Conservation (phyloP, 2,329 filamentous ascomycete genomes). For the Penicillium sp. region DNA sequence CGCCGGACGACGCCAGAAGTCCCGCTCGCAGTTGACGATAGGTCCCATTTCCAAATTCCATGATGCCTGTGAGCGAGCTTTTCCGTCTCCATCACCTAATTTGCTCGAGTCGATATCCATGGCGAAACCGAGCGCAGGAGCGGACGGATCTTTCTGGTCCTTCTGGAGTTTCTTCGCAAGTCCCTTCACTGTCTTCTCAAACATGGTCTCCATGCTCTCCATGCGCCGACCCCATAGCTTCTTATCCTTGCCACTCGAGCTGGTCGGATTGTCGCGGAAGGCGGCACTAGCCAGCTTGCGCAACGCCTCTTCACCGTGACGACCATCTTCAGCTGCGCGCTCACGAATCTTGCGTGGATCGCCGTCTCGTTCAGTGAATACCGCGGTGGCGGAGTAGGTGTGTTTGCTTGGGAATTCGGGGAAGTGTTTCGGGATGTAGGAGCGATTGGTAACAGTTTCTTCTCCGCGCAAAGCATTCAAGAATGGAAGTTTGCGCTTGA, state of each 20-base stretch:
- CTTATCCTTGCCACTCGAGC: slow-evolving; percentile 44
- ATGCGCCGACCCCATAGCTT: slow-evolving; percentile 39
- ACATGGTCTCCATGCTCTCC: slow-evolving; percentile 51
- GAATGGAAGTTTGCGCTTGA: slow-evolving; percentile 41
- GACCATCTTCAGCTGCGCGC: slow-evolving; percentile 64
- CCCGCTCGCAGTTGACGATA: slow-evolving; percentile 62
- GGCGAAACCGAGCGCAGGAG: slow-evolving; percentile 11
- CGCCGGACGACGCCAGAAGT: slow-evolving; percentile 56
- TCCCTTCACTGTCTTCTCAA: slow-evolving; percentile 58
- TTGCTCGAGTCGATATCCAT: slow-evolving; percentile 34
- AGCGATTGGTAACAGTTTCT: slow-evolving; percentile 47
- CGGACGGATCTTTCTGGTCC: slow-evolving; percentile 25
- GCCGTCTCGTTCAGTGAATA: slow-evolving; percentile 59
- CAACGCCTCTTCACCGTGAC: slow-evolving; percentile 65
- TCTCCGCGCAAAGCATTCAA: slow-evolving; percentile 54
- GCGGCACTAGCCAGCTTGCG: slow-evolving; percentile 59
- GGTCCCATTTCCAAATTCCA: slow-evolving; percentile 46
- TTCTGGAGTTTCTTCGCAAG: slow-evolving; percentile 44
- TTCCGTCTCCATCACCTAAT: slow-evolving; percentile 27
- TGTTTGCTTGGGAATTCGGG: slow-evolving; percentile 64
- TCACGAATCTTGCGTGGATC: slow-evolving; percentile 63
- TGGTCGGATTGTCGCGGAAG: slow-evolving; percentile 42
- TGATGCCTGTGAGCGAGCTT: slow-evolving; percentile 27
- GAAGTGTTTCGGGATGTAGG: slow-evolving; percentile 62
- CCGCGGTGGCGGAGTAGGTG: slow-evolving; percentile 62